phyloP scores from a whole-genome alignment of 208 protist species.

The Crithidia brevicula region DNA sequence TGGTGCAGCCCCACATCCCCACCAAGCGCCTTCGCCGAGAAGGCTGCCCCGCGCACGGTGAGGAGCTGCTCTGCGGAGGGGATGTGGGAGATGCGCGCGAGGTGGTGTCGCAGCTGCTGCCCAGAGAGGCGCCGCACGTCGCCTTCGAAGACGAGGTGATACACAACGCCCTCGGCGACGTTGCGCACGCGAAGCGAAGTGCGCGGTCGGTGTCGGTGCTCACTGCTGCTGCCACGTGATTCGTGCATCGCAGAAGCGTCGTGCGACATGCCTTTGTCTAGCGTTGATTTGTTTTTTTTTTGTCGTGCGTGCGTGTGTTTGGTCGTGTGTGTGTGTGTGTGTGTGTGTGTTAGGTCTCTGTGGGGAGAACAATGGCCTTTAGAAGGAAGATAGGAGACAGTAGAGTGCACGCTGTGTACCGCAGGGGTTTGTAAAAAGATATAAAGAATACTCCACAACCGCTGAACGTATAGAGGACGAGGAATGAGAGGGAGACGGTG shows the following conservation, averaged over 20 bases:
- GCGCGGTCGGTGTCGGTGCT: not conserved
- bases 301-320: too few species aligned
- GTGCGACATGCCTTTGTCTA: too few species aligned
- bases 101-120: constrained; percentile 42
- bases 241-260: not conserved
- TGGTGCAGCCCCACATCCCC: constrained; percentile 18
- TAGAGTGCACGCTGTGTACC: too few species aligned
- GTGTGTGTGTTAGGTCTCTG: constrained; percentile 19
- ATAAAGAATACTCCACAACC: too few species aligned
- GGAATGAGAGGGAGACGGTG: constrained; percentile 10
- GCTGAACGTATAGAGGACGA: too few species aligned
- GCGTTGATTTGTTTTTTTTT: too few species aligned
- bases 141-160: constrained; percentile 73
- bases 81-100: constrained; percentile 55
- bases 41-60: constrained; percentile 14
- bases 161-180: constrained; percentile 44
- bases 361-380: not conserved
- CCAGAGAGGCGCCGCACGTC: constrained; percentile 48
- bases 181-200: constrained; percentile 57
- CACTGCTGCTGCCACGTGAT: constrained; percentile 1
- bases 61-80: constrained; percentile 40
- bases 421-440: too few species aligned
- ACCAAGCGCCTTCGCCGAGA: constrained; percentile 7
- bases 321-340: constrained; percentile 13
- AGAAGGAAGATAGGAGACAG: constrained; percentile 10